Evolutionary conservation across 805 yeast genomes (phyloP), one percentile per base, ranked within the genome.

Genomic region (Candida michaelii): DNA sequence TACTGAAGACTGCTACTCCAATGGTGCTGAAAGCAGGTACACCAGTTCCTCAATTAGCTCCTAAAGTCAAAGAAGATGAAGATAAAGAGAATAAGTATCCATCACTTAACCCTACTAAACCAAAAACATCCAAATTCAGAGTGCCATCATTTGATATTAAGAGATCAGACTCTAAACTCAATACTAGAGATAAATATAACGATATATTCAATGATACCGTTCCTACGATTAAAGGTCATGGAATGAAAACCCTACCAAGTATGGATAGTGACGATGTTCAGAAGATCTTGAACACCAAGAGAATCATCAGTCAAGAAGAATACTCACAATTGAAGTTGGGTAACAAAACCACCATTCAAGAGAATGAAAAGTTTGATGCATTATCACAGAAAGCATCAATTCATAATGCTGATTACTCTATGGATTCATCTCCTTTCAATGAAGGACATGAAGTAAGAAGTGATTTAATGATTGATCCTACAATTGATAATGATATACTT

Each of bases 161-260:
- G 48, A 56, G 71, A 31, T 51, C 73, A 1, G 32, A 36, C 19
- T 62, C 70, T n/a, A 42, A 57, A 1, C 54, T 63, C 36, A 62
- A 70, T 0, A 73, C 74, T 2, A 55, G 61, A 40, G 60, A 66
- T 41, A 55, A 53, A 43, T 70, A 69, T 50, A 62, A 68, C 44
- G 76, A 70, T 38, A 42, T 52, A 4, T 44, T 50, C 36, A 49
- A 49, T 35, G 55, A 50, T 25, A 33, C 50, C 1, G 37, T 42
- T 2, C 36, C 13, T 11, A 72, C 77, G 4, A 73, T 73, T 17
- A 63, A 59, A 43, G 55, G 72, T n/a, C 56, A 54, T 23, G 77
- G 77, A 12, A 72, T 73, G 76, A 70, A 65, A 43, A 71, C 76
- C 2, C 60, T 72, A 35, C 77, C 78, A 36, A 71, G 76, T 48